Evolutionary conservation across 495 filamentous ascomycete species (phyloP).

Genomic region (Platismatia glauca): DNA sequence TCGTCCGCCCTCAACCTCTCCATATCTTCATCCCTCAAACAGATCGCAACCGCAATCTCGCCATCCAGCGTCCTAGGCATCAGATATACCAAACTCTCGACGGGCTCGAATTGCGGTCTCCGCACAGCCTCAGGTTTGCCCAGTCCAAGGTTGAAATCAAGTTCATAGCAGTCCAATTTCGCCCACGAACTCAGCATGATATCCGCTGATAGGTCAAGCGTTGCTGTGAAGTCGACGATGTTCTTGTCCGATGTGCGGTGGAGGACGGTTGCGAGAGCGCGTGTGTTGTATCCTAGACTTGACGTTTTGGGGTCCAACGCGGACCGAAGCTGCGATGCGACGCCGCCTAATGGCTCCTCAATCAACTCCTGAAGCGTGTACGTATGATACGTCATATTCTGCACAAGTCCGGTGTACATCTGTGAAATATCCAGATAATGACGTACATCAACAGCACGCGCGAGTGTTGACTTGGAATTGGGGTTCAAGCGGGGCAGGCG

Average conservation of each 20-base stretch:
- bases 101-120: constrained; percentile 36
- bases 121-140: constrained; percentile 42
- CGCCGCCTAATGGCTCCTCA: constrained; percentile 30
- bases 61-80: constrained; percentile 33
- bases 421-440: constrained; percentile 34
- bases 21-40: constrained; percentile 38
- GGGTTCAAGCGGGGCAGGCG: constrained; percentile 34
- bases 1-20: constrained; percentile 30
- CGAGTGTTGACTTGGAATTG: constrained; percentile 29
- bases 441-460: constrained; percentile 46
- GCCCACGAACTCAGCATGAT: constrained; percentile 49
- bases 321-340: constrained; percentile 39
- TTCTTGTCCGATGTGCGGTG: constrained; percentile 29
- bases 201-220: constrained; percentile 31
- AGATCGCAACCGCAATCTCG: constrained; percentile 34
- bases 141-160: constrained; percentile 42
- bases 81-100: constrained; percentile 42
- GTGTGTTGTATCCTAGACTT: constrained; percentile 30
- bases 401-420: constrained; percentile 38
- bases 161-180: constrained; percentile 35
- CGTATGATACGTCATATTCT: constrained; percentile 35
- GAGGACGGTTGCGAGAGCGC: constrained; percentile 38
- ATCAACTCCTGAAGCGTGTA: constrained; percentile 28
- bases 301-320: constrained; percentile 34
- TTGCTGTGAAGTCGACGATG: constrained; percentile 23